These are phyloP conservation scores for Entophlyctis helioformis DNA, from an alignment of 192 early-diverging fungal genomes.

Conservation along the genomic window DNA sequence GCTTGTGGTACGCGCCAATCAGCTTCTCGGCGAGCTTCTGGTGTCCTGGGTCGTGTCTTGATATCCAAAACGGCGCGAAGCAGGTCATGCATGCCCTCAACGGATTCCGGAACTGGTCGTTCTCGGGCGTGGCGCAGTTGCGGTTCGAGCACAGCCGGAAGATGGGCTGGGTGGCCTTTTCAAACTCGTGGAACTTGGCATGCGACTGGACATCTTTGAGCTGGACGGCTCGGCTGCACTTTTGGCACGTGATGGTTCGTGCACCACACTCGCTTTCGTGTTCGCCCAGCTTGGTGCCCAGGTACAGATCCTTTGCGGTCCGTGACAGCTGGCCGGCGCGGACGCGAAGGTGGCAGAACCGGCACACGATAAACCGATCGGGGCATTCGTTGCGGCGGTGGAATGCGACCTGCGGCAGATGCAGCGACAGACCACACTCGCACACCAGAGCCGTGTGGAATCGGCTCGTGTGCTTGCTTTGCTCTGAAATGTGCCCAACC, in stretches of 20 bases:
- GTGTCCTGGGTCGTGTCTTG: conserved; percentile 63
- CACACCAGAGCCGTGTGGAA: conserved; percentile 51
- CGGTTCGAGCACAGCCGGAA: conserved; percentile 55
- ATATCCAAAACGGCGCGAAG: conserved; percentile 71
- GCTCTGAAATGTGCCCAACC: conserved; percentile 29
- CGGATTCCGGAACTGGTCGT: conserved; percentile 28
- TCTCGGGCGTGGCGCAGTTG: conserved; percentile 50
- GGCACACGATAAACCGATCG: conserved; percentile 64
- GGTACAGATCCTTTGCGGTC: conserved; percentile 47
- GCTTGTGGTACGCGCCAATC: conserved; percentile 55
- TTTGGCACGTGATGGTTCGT: conserved; percentile 68
- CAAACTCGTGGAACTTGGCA: conserved; percentile 54
- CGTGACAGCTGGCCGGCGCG: conserved; percentile 45
- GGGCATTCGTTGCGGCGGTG: conserved; percentile 62
- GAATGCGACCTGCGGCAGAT: conserved; percentile 37
- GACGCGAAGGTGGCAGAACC: conserved; percentile 66
- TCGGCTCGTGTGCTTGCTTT: conserved; percentile 56
- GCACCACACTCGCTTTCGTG: conserved; percentile 83
- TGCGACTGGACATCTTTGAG: conserved; percentile 74
- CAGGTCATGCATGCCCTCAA: conserved; percentile 63
- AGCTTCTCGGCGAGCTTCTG: conserved; percentile 62
- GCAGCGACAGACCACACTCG: conserved; percentile 33
- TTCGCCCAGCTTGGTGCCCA: conserved; percentile 29
- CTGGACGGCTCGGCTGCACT: conserved; percentile 57
- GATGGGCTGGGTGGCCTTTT: conserved; percentile 39